These are phyloP conservation scores for Skeletonema marinoi DNA, from an alignment of 108 stramenopile genomes.

Conservation along the genomic window DNA sequence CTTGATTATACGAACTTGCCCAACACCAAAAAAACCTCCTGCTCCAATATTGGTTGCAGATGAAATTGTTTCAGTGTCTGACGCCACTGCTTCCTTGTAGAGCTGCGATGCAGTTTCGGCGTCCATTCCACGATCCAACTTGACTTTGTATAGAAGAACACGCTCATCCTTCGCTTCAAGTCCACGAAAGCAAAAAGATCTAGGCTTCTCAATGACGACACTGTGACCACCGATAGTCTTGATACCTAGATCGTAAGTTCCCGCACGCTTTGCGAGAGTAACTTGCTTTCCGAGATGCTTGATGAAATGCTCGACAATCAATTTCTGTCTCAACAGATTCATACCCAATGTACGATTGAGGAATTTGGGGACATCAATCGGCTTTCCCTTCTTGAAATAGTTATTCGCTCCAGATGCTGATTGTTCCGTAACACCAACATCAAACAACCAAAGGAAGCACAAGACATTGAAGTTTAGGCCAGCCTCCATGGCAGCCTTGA, in stretches of 20 bases:
- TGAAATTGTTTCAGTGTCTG: background rate
- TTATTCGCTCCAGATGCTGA: background rate
- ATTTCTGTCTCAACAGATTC: conserved; percentile 27
- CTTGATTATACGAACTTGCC: background rate
- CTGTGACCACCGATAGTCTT: conserved; percentile 27
- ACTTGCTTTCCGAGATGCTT: conserved; percentile 30
- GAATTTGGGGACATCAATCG: conserved; percentile 31
- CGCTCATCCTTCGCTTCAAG: conserved; percentile 35
- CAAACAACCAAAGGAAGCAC: conserved; percentile 25
- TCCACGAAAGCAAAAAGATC: conserved; percentile 38
- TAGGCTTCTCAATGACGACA: conserved; percentile 12
- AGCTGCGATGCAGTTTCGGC: conserved; percentile 23
- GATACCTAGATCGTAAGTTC: conserved; percentile 42
- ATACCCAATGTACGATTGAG: conserved; percentile 47
- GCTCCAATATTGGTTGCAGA: background rate
- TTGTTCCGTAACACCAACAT: conserved; percentile 27
- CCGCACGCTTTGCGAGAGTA: conserved; percentile 21
- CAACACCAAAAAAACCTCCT: background rate
- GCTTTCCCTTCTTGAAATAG: conserved; percentile 3
- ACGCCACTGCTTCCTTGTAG: conserved; percentile 22
- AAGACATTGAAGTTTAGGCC: conserved; percentile 41
- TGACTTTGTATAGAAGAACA: conserved; percentile 36
- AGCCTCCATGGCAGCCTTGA: conserved; percentile 33
- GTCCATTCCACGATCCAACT: conserved; percentile 21
- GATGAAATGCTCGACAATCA: conserved; percentile 37